Evolutionary conservation across 2,329 filamentous ascomycete genomes (phyloP).

Genomic region (Aaosphaeria arxii): DNA sequence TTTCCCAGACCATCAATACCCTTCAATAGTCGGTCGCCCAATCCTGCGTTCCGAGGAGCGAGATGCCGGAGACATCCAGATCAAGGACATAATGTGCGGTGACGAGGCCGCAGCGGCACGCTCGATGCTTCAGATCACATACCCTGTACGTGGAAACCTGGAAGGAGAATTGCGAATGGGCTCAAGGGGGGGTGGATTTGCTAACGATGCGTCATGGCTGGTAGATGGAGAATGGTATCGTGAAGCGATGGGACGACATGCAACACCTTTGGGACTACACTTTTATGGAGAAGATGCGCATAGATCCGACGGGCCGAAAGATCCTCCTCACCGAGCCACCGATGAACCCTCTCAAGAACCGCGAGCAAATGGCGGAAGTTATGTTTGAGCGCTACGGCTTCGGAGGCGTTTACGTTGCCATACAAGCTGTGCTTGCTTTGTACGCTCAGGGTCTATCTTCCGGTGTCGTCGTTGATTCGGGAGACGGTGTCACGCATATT

Average conservation of each 20-base stretch:
- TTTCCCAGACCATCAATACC: conserved; percentile 98
- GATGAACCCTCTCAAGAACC: conserved; percentile 95
- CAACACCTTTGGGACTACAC: conserved; percentile 99
- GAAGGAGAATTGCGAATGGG: conserved; percentile 9
- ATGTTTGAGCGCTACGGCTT: conserved; percentile 99
- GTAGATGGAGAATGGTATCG: conserved; percentile 98
- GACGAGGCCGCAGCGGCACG: conserved; percentile 94
- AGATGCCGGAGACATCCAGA: conserved; percentile 62
- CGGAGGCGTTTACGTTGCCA: conserved; percentile 95
- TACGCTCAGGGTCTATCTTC: conserved; percentile 83
- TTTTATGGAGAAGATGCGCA: conserved; percentile 93
- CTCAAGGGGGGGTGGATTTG: conserved; percentile 5
- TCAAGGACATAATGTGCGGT: conserved; percentile 99
- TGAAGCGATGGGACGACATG: conserved; percentile 99
- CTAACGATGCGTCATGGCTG: conserved; percentile 24
- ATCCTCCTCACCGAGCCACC: conserved; percentile 96
- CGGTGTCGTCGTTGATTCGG: conserved; percentile 99
- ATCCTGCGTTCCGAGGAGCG: conserved; percentile 95
- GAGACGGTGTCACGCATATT: conserved; percentile 97
- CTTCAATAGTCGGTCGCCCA: conserved; percentile 94
- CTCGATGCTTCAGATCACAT: conserved; percentile 97
- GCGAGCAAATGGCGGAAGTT: conserved; percentile 97
- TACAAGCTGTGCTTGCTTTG: conserved; percentile 91
- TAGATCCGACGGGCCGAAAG: conserved; percentile 89
- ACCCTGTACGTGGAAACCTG: conserved; percentile 61